Percentiles rank a stretch among this genome's conserved stretches.
phyloP scores from a whole-genome alignment of 768 basidiomycete genomes.

The Boletus tomentosulus region DNA sequence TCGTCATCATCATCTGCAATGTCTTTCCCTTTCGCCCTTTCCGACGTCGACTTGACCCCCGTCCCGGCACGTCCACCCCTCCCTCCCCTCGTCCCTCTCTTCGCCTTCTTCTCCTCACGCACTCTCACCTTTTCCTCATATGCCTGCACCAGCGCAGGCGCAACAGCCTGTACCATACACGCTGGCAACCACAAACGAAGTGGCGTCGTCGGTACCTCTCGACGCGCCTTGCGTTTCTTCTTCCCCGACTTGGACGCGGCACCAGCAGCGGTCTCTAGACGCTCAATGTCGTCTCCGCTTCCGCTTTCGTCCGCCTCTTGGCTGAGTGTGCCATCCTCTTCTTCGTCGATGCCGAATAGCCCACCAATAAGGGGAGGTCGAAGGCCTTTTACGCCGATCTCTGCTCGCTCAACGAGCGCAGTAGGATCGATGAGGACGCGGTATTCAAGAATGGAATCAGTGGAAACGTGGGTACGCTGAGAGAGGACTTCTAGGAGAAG shows the following conservation, averaged over 20 bases:
- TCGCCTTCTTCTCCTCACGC: conserved; percentile 42
- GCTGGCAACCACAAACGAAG: conserved; percentile 81
- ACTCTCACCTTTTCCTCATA: conserved; percentile 56
- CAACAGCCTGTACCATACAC: conserved; percentile 65
- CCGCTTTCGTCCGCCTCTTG: conserved; percentile 41
- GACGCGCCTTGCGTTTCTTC: conserved; percentile 25
- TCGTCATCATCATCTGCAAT: background rate
- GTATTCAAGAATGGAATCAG: conserved; percentile 72
- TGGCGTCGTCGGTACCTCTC: conserved; percentile 43
- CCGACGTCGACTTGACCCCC: background rate
- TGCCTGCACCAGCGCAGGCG: conserved; percentile 57
- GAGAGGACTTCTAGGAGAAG: conserved; percentile 67
- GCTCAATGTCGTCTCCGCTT: conserved; percentile 33
- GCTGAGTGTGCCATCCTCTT: conserved; percentile 30
- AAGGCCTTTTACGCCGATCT: conserved; percentile 61
- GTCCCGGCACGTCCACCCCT: conserved; percentile 4
- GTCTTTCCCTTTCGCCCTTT: background rate
- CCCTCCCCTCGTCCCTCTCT: conserved; percentile 18
- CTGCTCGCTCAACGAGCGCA: conserved; percentile 59
- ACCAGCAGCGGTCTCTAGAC: conserved; percentile 25
- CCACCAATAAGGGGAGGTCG: conserved; percentile 43
- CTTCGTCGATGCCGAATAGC: conserved; percentile 39
- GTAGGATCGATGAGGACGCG: conserved; percentile 72
- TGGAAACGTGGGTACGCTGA: conserved; percentile 61
- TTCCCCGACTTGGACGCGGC: conserved; percentile 16